Percentiles rank a stretch among this genome's conserved stretches.
Evolutionary conservation across 2,329 filamentous ascomycete genomes (phyloP).

Genomic region (Ceratocystis lukuohia): DNA sequence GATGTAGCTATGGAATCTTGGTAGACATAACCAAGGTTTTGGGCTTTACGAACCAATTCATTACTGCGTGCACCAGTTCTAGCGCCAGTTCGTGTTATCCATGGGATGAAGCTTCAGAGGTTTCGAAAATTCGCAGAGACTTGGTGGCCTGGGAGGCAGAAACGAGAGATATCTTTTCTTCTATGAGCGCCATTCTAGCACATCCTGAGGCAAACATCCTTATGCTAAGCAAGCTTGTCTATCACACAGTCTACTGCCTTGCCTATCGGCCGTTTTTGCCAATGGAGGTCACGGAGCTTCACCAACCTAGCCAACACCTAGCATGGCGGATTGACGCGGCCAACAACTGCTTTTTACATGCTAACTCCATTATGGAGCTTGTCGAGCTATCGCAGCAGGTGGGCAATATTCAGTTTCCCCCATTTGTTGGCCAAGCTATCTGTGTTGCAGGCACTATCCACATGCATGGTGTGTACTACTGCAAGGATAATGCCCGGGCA

Average conservation of each 20-base stretch:
- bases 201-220: slow-evolving; percentile 66
- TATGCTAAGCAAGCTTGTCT: slow-evolving; percentile 73
- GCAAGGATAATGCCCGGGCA: slow-evolving; percentile 33
- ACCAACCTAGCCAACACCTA: slow-evolving; percentile 69
- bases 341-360: slow-evolving; percentile 73
- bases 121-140: slow-evolving; percentile 76
- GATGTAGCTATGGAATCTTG: slow-evolving; percentile 66
- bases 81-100: slow-evolving; percentile 85
- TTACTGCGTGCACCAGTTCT: slow-evolving; percentile 65
- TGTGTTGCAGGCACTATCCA: slow-evolving; percentile 80
- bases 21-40: slow-evolving; percentile 75
- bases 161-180: slow-evolving; percentile 65
- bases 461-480: slow-evolving; percentile 73
- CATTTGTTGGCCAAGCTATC: slow-evolving; percentile 75
- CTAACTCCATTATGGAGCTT: slow-evolving; percentile 74
- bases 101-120: slow-evolving; percentile 73
- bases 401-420: slow-evolving; percentile 67
- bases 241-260: slow-evolving; percentile 74
- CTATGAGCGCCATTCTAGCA: slow-evolving; percentile 60
- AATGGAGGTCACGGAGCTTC: slow-evolving; percentile 67
- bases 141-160: slow-evolving; percentile 75
- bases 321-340: slow-evolving; percentile 89
- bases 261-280: slow-evolving; percentile 80
- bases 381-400: slow-evolving; percentile 66
- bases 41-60: slow-evolving; percentile 69